phyloP scores from a whole-genome alignment of 345 rosid genomes.

The Citrus maxima region DNA sequence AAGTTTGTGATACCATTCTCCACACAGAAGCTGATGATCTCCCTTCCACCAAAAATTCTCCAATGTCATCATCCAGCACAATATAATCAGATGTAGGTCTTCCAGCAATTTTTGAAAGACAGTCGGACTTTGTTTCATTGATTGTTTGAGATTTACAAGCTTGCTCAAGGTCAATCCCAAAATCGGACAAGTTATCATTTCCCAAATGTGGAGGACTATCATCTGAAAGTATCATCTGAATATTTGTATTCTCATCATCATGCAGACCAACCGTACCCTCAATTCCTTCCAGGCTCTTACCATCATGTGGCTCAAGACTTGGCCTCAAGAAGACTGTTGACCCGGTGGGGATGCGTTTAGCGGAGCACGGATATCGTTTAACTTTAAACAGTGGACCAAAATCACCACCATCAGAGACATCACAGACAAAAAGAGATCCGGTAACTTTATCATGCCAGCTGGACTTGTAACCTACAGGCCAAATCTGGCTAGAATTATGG shows the following conservation, averaged over 20 bases:
- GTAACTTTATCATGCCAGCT: slow-evolving; percentile 42
- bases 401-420: slow-evolving; percentile 34
- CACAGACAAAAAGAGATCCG: slow-evolving; percentile 33
- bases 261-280: background rate
- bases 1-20: slow-evolving; percentile 32
- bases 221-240: slow-evolving; percentile 25
- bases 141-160: slow-evolving; percentile 2
- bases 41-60: slow-evolving; percentile 35
- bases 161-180: slow-evolving; percentile 1
- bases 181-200: slow-evolving; percentile 5
- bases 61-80: slow-evolving; percentile 25
- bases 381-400: slow-evolving; percentile 35
- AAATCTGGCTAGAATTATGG: slow-evolving; percentile 28
- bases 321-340: slow-evolving; percentile 26
- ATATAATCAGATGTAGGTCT: background rate
- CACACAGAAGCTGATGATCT: slow-evolving; percentile 32
- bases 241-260: slow-evolving; percentile 19
- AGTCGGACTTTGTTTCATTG: background rate
- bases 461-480: slow-evolving; percentile 39
- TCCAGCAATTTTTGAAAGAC: background rate
- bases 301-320: background rate
- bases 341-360: slow-evolving; percentile 25
- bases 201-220: slow-evolving; percentile 27
- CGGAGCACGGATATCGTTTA: slow-evolving; percentile 30
- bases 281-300: background rate